Evolutionary conservation across 2,329 filamentous ascomycete genomes (phyloP).

Genomic region (Fusarium armeniacum): DNA sequence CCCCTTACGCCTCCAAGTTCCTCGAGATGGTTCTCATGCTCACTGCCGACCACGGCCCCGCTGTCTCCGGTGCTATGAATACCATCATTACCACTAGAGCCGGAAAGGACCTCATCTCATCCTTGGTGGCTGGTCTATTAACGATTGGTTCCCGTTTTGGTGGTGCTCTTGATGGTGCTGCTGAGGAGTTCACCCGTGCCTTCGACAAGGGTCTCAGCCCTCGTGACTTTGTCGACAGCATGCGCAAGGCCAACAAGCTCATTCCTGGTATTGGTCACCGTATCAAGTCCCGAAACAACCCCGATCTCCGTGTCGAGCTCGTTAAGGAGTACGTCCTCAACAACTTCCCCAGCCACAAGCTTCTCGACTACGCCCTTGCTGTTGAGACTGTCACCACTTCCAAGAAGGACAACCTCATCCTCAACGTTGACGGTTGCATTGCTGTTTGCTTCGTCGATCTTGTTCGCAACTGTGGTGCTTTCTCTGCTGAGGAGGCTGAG

Average conservation of each 20-base stretch:
- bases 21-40: constrained; percentile 99
- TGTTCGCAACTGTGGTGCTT: constrained; percentile 96
- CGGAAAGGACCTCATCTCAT: constrained; percentile 99
- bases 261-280: constrained; percentile 99
- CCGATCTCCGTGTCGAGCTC: constrained; percentile 98
- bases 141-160: constrained; percentile 99
- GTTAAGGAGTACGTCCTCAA: constrained; percentile 99
- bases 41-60: constrained; percentile 98
- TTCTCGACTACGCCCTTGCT: constrained; percentile 97
- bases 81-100: constrained; percentile 99
- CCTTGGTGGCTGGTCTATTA: constrained; percentile 92
- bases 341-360: constrained; percentile 97
- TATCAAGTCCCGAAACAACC: constrained; percentile 99
- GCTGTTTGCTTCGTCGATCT: constrained; percentile 99
- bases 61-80: constrained; percentile 99
- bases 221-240: constrained; percentile 98
- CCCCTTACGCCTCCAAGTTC: constrained; percentile 97
- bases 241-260: constrained; percentile 99
- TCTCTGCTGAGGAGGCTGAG: constrained; percentile 95
- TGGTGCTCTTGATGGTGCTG: constrained; percentile 97
- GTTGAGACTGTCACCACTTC: constrained; percentile 98
- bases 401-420: constrained; percentile 99
- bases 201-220: constrained; percentile 98
- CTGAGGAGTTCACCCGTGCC: constrained; percentile 98
- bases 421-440: constrained; percentile 98